Base-by-base conservation (phyloP, 2,329 filamentous ascomycete species). In the Endoconidiophora laricicola region DNA sequence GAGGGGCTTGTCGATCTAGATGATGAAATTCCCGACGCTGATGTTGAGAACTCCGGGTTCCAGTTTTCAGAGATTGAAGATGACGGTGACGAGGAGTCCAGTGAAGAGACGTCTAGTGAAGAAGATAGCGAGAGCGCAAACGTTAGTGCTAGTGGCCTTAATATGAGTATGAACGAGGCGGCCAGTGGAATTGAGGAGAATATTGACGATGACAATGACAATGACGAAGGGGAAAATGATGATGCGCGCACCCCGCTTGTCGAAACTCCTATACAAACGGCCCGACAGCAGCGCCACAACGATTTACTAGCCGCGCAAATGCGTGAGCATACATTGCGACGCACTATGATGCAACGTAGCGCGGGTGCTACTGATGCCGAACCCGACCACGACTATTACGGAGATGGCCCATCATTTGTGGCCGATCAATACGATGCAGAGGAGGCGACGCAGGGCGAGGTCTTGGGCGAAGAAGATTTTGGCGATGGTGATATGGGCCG, bases 21-120 rank as follows among this genome's bases (percentile, higher is more conserved):
- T 56, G 81, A 83, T 54, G 81, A 85, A 46, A 79, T 86, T 16
- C 82, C 82, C 1, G 79, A 84, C 58, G 81, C 72, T 2, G 76
- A 77, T 36, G 69, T 69, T 4, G 67, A 76, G 47, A 69, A 68
- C 33, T 46, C 47, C 3, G 49, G 49, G 7, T 40, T 54, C 24
- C 48, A 44, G 16, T 49, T 50, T 24, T 65, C 62, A 45, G 66
- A 65, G 3, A 64, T 71, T 2, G 65, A 64, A 1, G 66, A 65
- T 1, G 64, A 66, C 1, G 66, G 66, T 3, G 65, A 67, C 0
- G 66, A 69, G 2, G 51, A 50, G 20, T 29, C 16, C 10, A 46
- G 36, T 6, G 42, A 24, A 29, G 47, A 49, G 12, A 18, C 44
- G 29, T 20, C 16, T 14, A 44, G 39, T 16, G 48, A 22, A 22